Base-by-base conservation (phyloP, 345 rosid species). In the Rubroshorea leprosula region DNA sequence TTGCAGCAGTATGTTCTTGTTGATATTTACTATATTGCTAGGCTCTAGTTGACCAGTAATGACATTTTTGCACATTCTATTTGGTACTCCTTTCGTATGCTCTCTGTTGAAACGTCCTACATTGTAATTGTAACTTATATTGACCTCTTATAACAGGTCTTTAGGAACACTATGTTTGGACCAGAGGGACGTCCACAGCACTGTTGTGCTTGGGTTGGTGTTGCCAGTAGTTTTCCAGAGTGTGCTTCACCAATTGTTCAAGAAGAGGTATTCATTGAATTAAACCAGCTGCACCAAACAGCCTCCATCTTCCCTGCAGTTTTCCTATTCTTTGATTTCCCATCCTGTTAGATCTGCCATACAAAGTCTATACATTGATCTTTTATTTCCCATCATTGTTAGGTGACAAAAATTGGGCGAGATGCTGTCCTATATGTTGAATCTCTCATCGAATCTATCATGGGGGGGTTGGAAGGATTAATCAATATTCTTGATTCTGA, bases 141-240 rank as follows among this genome's bases (percentile, higher is more conserved):
- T 49, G 67, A 47, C 68, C 50, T 71, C 47, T 62, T 67, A 51
- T 73, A 57, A 52, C 58, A 93, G 97, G 96, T 93, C 67, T 93
- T 93, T 72, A 77, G 97, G 68, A 93, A 90, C 80, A 93, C 99
- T 61, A 93, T 93, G 99, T 93, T 93, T 80, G 97, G 99, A 51
- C 97, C 97, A 61, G 99, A 93, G 78, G 99, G 99, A 63, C 95
- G 97, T 66, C 99, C 97, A 57, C 99, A 93, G 68, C 99, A 93
- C 71, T 93, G 99, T 59, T 93, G 99, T 85, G 97, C 99, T 62
- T 93, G 99, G 99, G 96, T 93, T 68, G 91, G 99, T 67, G 96
- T 87, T 73, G 99, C 97, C 63, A 84, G 97, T 74, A 90, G 97
- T 65, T 93, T 93, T 67, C 96, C 93, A 29, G 97, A 90, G 68